Evolutionary conservation across 2,329 filamentous ascomycete genomes (phyloP).

Genomic region (Cladosporium sp.): DNA sequence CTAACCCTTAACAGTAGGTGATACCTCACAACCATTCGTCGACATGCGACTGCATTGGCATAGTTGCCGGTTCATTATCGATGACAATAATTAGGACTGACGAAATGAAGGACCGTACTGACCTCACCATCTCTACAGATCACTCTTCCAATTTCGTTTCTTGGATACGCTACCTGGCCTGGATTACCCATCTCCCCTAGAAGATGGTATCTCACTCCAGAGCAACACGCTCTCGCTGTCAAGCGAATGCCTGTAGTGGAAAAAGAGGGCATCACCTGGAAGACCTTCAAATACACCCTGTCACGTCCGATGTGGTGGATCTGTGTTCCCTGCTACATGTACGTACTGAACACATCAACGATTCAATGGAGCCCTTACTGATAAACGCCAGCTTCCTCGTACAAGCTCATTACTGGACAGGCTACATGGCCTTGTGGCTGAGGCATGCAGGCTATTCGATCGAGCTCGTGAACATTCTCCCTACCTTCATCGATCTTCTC

Average conservation of each 20-base stretch:
- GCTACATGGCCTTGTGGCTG: conserved; percentile 48
- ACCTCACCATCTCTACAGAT: conserved; percentile 31
- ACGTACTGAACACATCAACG: neutral
- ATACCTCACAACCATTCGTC: no score
- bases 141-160: conserved; percentile 48
- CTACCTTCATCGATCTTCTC: conserved; percentile 31
- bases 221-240: neutral
- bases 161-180: conserved; percentile 46
- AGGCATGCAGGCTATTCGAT: conserved; percentile 43
- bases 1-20: neutral
- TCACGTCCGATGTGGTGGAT: conserved; percentile 8
- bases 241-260: conserved; percentile 5
- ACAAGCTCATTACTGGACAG: conserved; percentile 41
- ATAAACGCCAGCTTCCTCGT: conserved; percentile 1
- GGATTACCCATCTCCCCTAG: conserved; percentile 49
- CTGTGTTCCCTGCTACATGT: conserved; percentile 5
- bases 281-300: conserved; percentile 4
- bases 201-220: conserved; percentile 39
- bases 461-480: conserved; percentile 54
- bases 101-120: no score
- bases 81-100: no score
- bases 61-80: no score
- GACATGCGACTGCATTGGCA: no score
- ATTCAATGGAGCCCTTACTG: neutral
- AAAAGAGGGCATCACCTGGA: conserved; percentile 7